phyloP scores from a whole-genome alignment of 345 rosid species.

The Psidium guajava region DNA sequence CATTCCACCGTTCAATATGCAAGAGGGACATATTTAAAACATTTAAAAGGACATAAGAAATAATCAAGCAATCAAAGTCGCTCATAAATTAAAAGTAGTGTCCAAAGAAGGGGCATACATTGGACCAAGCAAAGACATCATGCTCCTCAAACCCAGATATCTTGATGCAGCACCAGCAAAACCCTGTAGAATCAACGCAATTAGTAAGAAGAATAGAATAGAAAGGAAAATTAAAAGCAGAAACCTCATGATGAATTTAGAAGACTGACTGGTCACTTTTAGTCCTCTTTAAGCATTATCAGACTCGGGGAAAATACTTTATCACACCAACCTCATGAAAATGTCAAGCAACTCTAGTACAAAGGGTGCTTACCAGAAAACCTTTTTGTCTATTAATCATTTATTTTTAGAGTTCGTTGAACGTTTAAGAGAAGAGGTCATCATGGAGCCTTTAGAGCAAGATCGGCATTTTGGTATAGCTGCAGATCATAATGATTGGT shows the following conservation, averaged over 20 bases:
- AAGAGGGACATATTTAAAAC: background rate
- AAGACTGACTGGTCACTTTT: background rate
- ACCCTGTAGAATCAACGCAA: conserved; percentile 39
- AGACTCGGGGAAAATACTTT: background rate
- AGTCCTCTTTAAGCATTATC: background rate
- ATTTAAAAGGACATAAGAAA: background rate
- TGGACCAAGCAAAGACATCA: conserved; percentile 72
- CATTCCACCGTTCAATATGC: background rate
- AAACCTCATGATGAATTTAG: background rate
- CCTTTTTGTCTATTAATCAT: background rate
- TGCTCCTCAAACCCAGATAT: conserved; percentile 79
- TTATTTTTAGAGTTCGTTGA: background rate
- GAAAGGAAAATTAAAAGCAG: background rate
- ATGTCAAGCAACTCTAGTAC: background rate
- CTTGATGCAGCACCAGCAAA: conserved; percentile 77
- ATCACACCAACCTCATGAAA: background rate
- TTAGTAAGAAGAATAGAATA: background rate
- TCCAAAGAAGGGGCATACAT: conserved; percentile 28
- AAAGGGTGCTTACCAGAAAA: background rate
- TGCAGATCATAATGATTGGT: background rate
- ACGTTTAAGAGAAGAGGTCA: background rate
- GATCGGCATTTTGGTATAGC: background rate
- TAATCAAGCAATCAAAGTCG: background rate
- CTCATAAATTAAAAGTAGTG: background rate
- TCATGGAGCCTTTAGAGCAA: background rate